These are phyloP conservation scores for Moniliophthora roreri DNA, from an alignment of 1,284 basidiomycete genomes.

Conservation along the genomic window DNA sequence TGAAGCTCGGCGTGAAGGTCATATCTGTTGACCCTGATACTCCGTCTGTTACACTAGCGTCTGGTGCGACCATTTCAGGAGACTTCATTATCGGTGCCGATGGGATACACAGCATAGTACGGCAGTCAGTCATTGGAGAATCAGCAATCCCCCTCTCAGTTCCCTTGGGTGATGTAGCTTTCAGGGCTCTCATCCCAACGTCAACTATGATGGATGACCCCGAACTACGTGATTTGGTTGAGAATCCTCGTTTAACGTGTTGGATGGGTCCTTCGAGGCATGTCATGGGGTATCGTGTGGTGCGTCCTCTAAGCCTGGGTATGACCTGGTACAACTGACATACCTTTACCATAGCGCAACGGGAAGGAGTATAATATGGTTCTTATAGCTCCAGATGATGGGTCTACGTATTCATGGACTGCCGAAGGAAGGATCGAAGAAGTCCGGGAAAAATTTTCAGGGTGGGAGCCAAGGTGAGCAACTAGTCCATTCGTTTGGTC, in stretches of 20 bases:
- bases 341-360: conserved; percentile 28
- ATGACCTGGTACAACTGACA: no score
- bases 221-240: conserved; percentile 40
- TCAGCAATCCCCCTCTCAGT: conserved; percentile 34
- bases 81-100: conserved; percentile 57
- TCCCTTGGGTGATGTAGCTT: conserved; percentile 59
- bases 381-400: conserved; percentile 41
- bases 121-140: conserved; percentile 41
- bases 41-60: conserved; percentile 37
- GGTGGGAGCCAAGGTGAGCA: conserved; percentile 45
- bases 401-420: conserved; percentile 40
- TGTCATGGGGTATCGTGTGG: conserved; percentile 43
- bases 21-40: conserved; percentile 35
- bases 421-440: conserved; percentile 36
- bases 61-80: conserved; percentile 41
- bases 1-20: conserved; percentile 43
- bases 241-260: conserved; percentile 36
- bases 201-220: conserved; percentile 46
- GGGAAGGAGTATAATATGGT: conserved; percentile 52
- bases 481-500: conserved; percentile 4
- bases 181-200: conserved; percentile 52
- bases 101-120: conserved; percentile 47
- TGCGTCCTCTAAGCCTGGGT: no score
- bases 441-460: conserved; percentile 44
- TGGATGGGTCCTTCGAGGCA: conserved; percentile 50